A percentile compares a stretch with the other conserved stretches of the same genome.
These are phyloP conservation scores for Candida frijolesensis DNA, from an alignment of 1,139 yeast species.

Conservation along the genomic window DNA sequence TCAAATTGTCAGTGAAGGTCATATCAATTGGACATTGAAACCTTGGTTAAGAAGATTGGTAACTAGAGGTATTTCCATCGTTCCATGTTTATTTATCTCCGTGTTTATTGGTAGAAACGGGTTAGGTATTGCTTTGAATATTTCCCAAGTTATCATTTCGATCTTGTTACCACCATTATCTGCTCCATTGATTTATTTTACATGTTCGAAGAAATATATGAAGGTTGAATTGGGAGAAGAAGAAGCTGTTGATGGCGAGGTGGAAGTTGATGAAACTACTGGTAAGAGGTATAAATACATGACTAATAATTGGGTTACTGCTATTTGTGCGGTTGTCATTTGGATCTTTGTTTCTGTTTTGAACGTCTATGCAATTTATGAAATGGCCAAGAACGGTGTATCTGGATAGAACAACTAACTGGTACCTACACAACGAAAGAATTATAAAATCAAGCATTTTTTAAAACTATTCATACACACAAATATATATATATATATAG, in stretches of 20 bases:
- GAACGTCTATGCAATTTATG: constrained; percentile 71
- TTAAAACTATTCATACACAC: background rate
- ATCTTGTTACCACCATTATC: constrained; percentile 72
- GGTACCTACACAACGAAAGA: too few species aligned
- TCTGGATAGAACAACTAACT: constrained; percentile 8
- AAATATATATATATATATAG: constrained; percentile 1
- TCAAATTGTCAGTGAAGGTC: constrained; percentile 84
- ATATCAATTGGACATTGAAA: constrained; percentile 68
- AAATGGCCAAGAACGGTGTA: constrained; percentile 54
- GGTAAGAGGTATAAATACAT: constrained; percentile 42
- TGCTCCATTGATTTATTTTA: constrained; percentile 77
- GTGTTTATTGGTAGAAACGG: constrained; percentile 67
- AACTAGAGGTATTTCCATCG: constrained; percentile 69
- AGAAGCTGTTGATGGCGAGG: constrained; percentile 13
- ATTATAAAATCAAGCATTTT: too few species aligned
- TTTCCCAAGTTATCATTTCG: constrained; percentile 76
- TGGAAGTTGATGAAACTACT: constrained; percentile 13
- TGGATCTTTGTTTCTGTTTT: constrained; percentile 69
- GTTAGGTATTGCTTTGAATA: constrained; percentile 63
- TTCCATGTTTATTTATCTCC: constrained; percentile 71
- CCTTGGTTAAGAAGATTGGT: constrained; percentile 79
- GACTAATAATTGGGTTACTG: constrained; percentile 64
- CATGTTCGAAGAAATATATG: constrained; percentile 67
- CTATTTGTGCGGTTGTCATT: constrained; percentile 44
- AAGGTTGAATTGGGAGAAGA: constrained; percentile 37